phyloP scores from a whole-genome alignment of 2,329 filamentous ascomycete genomes.

The Fusarium brevicatenulatum region DNA sequence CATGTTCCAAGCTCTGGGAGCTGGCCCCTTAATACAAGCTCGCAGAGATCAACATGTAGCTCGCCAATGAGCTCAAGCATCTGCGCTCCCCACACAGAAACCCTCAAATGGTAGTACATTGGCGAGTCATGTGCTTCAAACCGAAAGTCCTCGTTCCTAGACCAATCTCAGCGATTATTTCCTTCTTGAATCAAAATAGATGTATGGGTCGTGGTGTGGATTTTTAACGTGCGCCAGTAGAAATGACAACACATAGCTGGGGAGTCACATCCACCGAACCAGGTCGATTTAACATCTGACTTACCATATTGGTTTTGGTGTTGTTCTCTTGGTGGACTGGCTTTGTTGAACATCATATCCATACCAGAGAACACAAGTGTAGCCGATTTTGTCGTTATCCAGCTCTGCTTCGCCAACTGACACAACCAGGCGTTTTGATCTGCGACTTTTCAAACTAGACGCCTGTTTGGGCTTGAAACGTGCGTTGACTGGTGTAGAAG shows the following conservation, averaged over 20 bases:
- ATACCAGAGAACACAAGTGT: constrained; percentile 43
- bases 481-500: constrained; percentile 14
- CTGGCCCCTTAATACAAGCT: constrained; percentile 31
- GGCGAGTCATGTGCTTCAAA: constrained; percentile 42
- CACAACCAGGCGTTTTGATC: constrained; percentile 21
- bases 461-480: constrained; percentile 5
- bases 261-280: constrained; percentile 9
- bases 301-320: constrained; percentile 40
- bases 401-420: constrained; percentile 34
- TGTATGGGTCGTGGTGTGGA: constrained; percentile 5
- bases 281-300: constrained; percentile 20
- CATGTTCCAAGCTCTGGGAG: constrained; percentile 36
- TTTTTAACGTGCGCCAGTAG: not conserved
- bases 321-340: constrained; percentile 28
- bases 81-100: constrained; percentile 42
- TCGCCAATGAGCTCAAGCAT: constrained; percentile 44
- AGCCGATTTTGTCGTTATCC: constrained; percentile 29
- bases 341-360: constrained; percentile 41
- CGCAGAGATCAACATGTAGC: constrained; percentile 39
- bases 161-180: constrained; percentile 28
- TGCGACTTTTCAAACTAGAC: not conserved
- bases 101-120: constrained; percentile 42
- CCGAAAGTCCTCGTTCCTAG: constrained; percentile 42
- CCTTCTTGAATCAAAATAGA: constrained; percentile 13
- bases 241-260: constrained; percentile 7